Evolutionary conservation across 164 flowering plant species (phyloP).

Genomic region (Umbellularia californica): DNA sequence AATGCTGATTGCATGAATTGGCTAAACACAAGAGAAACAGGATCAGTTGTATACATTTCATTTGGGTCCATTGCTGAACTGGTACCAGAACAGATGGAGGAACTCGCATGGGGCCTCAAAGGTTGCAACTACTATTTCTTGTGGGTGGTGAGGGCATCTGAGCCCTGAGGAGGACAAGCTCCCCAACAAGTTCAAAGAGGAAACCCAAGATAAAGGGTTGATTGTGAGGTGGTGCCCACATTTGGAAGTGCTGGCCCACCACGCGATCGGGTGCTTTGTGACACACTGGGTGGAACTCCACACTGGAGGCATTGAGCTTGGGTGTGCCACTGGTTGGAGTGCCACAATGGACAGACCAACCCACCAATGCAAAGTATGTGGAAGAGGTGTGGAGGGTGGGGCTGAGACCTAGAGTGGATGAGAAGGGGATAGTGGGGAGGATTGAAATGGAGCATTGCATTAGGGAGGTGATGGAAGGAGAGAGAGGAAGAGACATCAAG

Average conservation of each 20-base stretch:
- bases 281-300: slow-evolving; percentile 9
- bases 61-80: background rate
- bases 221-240: slow-evolving; percentile 4
- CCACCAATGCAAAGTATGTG: slow-evolving; percentile 5
- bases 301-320: slow-evolving; percentile 3
- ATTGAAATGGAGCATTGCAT: background rate
- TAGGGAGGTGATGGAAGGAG: slow-evolving; percentile 8
- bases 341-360: slow-evolving; percentile 6
- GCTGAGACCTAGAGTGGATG: background rate
- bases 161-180: background rate
- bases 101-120: slow-evolving; percentile 1
- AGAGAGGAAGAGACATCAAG: background rate
- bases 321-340: background rate
- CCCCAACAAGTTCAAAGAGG: slow-evolving; percentile 1
- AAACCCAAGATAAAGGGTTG: background rate
- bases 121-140: background rate
- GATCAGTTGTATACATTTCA: background rate
- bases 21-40: background rate
- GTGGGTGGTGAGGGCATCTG: background rate
- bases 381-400: background rate
- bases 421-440: slow-evolving; percentile 1
- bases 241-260: slow-evolving; percentile 4
- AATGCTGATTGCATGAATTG: slow-evolving; percentile 1
- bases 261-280: slow-evolving; percentile 3
- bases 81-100: background rate